A percentile compares a stretch with the other conserved stretches of the same genome.
phyloP scores from a whole-genome alignment of 352 stramenopile genomes.

The Pythium volutum region DNA sequence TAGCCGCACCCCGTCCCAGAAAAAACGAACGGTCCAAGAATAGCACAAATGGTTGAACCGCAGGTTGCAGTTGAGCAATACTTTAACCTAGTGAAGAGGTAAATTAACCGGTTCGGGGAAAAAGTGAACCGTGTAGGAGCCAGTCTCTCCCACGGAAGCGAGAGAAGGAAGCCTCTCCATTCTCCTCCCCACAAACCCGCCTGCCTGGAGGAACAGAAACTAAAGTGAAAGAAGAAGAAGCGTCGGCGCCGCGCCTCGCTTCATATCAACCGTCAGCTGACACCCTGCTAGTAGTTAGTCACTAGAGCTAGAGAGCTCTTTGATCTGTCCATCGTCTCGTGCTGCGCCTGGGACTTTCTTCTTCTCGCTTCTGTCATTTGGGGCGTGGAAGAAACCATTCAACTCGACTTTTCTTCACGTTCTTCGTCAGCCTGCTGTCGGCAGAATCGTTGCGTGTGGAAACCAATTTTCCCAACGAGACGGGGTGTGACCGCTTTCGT shows the following conservation, averaged over 20 bases:
- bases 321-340: constrained; percentile 1
- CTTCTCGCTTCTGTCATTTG: constrained; percentile 2
- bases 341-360: background rate
- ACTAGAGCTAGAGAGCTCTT: constrained; percentile 3
- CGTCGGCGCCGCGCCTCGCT: background rate
- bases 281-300: constrained; percentile 7
- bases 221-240: background rate
- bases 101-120: constrained; percentile 13
- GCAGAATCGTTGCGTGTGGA: background rate
- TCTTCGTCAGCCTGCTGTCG: background rate
- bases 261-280: background rate
- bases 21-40: constrained; percentile 1
- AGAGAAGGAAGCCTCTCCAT: background rate
- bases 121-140: constrained; percentile 13
- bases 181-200: constrained; percentile 2
- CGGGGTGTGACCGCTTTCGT: background rate
- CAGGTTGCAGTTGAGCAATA: constrained; percentile 3
- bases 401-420: background rate
- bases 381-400: background rate
- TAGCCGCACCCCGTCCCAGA: background rate
- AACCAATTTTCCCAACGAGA: background rate
- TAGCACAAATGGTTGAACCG: constrained; percentile 15
- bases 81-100: constrained; percentile 5
- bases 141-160: background rate
- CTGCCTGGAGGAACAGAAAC: background rate